A percentile compares a stretch with the other conserved stretches of the same genome.
Evolutionary conservation across 345 rosid genomes (phyloP).

Genomic region (Clausena lansium): DNA sequence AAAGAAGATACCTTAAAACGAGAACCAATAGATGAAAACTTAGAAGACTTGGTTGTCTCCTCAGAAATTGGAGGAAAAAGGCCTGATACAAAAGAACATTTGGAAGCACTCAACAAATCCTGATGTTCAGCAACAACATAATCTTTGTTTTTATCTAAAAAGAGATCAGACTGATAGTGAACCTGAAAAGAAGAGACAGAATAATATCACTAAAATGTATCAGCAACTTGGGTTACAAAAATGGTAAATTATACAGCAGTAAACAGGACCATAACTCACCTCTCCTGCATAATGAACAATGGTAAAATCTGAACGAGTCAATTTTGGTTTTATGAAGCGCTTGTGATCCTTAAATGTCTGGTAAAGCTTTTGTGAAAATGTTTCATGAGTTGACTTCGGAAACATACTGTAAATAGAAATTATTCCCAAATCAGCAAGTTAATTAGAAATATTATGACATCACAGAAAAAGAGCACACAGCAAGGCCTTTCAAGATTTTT

Average conservation of each 20-base stretch:
- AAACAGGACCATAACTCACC: conserved; percentile 37
- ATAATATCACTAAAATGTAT: conserved; percentile 17
- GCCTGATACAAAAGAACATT: conserved; percentile 64
- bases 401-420: conserved; percentile 63
- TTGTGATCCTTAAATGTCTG: conserved; percentile 74
- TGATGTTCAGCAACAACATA: conserved; percentile 93
- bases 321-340: conserved; percentile 80
- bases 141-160: conserved; percentile 95
- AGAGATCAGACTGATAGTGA: conserved; percentile 83
- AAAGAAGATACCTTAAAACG: conserved; percentile 70
- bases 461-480: neutral
- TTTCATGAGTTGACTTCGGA: conserved; percentile 88
- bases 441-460: conserved; percentile 6
- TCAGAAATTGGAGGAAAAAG: conserved; percentile 70
- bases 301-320: conserved; percentile 75
- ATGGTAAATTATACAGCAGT: conserved; percentile 5
- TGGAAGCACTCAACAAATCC: conserved; percentile 78
- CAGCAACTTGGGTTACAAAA: neutral
- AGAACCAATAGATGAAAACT: conserved; percentile 85
- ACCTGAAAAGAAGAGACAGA: conserved; percentile 57
- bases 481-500: neutral
- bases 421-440: conserved; percentile 18
- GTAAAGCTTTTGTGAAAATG: conserved; percentile 82
- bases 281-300: conserved; percentile 92
- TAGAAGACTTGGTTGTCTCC: conserved; percentile 70